Evolutionary conservation across 352 stramenopile species (phyloP), one percentile per base, ranked within the genome.

Genomic region (Peronosclerospora sorghi): DNA sequence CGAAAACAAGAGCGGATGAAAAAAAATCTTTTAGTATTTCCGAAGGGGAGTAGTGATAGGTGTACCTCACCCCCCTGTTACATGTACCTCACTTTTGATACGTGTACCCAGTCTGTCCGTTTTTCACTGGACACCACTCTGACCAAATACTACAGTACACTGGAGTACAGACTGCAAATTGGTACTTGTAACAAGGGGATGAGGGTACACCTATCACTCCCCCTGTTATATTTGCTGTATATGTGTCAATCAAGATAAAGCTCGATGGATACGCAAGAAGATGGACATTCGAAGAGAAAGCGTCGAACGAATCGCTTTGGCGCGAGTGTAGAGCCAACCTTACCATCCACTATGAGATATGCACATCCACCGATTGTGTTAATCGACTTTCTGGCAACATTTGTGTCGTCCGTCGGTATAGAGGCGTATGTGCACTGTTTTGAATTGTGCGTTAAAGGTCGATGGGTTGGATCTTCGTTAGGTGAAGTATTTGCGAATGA

Each of bases 351-450:
- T 70, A 62, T 28, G 17, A 48, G 0, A 18, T 14, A 26, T 69
- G 52, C 39, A 45, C 51, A 18, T 68, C 65, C 32, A 30, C 38
- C 14, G 58, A 40, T 44, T 75, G 64, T 44, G 40, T 15, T 32
- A 62, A 59, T 52, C 52, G 42, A 47, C n/a, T 51, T 20, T 29
- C 39, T 18, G 48, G 38, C 14, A 63, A 41, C 34, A 19, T 42
- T 14, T 67, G 70, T 41, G 37, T 71, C 19, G 38, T 71, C n/a
- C 72, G 72, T 20, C 54, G 46, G n/a, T 29, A 64, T 93, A 39
- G 63, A 56, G n/a, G 84, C 93, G 1, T 98, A 98, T 55, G 58
- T 88, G 17, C 95, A 94, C 56, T 75, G 78, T 32, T 98, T 96
- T 73, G 50, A 71, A 34, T 90, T 85, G 14, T 89, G 84, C 54